These are phyloP conservation scores for Solanum bulbocastanum DNA, from an alignment of 257 asterid genomes.

Conservation along the genomic window DNA sequence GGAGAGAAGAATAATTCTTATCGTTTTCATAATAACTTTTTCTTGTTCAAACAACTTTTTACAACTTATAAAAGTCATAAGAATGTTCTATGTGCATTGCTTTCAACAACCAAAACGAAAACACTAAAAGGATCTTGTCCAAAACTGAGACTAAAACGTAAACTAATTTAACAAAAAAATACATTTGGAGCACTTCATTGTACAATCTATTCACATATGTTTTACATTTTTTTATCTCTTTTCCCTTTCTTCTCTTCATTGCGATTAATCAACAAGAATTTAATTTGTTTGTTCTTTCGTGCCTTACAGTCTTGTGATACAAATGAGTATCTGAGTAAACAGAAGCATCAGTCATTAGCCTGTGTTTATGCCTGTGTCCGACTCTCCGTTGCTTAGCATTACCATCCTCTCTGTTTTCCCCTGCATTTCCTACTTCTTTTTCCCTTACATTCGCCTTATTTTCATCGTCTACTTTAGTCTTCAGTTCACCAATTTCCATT, in stretches of 20 bases:
- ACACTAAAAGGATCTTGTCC: neutral
- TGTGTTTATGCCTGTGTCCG: constrained; percentile 39
- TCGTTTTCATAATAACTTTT: neutral
- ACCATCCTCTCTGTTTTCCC: neutral
- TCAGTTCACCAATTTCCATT: neutral
- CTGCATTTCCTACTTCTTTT: neutral
- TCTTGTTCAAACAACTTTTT: neutral
- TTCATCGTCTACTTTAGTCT: constrained; percentile 1
- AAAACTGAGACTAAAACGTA: neutral
- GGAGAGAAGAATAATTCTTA: neutral
- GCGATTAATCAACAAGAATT: neutral
- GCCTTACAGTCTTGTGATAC: constrained; percentile 8
- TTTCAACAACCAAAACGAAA: neutral
- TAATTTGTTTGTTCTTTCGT: constrained; percentile 3
- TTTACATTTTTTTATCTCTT: neutral
- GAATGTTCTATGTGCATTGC: neutral
- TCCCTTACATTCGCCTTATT: constrained; percentile 1
- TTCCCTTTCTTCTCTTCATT: neutral
- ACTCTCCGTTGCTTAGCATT: constrained; percentile 3
- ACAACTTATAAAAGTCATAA: neutral
- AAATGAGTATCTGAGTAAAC: constrained; percentile 42
- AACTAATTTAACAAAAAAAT: neutral
- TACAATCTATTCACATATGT: neutral
- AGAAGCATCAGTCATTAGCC: constrained; percentile 22
- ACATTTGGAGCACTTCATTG: neutral